Evolutionary conservation across 805 yeast genomes (phyloP), one percentile per base, ranked within the genome.

Genomic region (Starmerella floris): DNA sequence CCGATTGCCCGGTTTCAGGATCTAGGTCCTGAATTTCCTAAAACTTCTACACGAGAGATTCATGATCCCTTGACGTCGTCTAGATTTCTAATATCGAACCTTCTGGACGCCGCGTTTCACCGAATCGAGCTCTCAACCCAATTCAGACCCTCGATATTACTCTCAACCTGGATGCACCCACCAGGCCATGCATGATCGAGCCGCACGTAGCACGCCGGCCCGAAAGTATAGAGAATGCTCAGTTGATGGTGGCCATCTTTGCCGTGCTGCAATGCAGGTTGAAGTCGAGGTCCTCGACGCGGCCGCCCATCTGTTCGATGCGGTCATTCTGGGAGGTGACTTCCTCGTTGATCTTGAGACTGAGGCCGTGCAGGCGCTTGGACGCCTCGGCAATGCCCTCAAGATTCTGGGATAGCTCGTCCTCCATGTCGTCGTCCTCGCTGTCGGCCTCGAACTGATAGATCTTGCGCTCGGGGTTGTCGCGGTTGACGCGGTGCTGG

Each of bases 401-500:
- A 60, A 88, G 66, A 56, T 91, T 91, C 49, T 72, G 64, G 41
- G 85, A 87, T 52, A 85, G 74, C 61, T 87, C 95, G 49, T 79
- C 73, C 58, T 88, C 97, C 74, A 84, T 74, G 52, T 78, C 91
- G 54, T 85, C 94, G 61, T 91, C 97, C 59, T 88, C 96, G 39
- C 77, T 76, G 61, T 88, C 96, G 38, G 80, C 81, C 57, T 84
- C 95, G 41, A 52, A 52, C 42, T 52, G 55, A 45, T 56, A 59
- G 54, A 57, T 57, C 36, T 51, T 54, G 23, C 63, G 61, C 35
- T 50, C 54, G 32, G 55, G 59, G 35, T 55, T 49, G 35, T 57
- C 66, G 37, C 75, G 68, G 48, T 69, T 62, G 49, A 65, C 60
- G 42, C 75, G 74, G 39, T 73, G 73, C 42, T 66, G 70, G 49